phyloP scores from a whole-genome alignment of 2,329 filamentous ascomycete species.

The Botrytis medusae region DNA sequence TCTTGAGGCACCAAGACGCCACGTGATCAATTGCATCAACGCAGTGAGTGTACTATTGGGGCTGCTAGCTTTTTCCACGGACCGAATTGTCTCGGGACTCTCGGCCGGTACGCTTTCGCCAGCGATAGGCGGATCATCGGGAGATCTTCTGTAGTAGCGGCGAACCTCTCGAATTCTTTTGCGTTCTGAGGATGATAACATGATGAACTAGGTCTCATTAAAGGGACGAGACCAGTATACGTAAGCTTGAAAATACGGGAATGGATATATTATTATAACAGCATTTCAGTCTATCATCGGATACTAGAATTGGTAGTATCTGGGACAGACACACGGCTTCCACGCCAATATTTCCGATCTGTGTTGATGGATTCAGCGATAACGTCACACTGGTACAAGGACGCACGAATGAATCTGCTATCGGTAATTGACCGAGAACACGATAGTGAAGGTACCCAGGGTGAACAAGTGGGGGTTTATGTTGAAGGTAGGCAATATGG shows the following conservation, averaged over 20 bases:
- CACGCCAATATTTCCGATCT: conserved; percentile 1
- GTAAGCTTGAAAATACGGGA: not conserved
- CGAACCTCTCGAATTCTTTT: conserved; percentile 21
- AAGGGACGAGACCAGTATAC: not conserved
- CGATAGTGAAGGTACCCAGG: not conserved
- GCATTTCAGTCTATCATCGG: not conserved
- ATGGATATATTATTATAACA: not conserved
- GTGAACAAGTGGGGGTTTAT: not conserved
- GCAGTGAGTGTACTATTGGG: conserved; percentile 45
- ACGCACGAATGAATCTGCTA: conserved; percentile 5
- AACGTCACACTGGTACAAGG: not conserved
- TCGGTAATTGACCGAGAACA: conserved; percentile 2
- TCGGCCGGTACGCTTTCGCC: not conserved
- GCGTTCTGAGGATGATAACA: conserved; percentile 17
- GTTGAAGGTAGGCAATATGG: not conserved
- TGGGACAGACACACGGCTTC: not conserved
- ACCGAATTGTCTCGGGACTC: conserved; percentile 6
- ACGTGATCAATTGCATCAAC: conserved; percentile 48
- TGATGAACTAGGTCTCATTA: not conserved
- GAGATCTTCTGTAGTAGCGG: conserved; percentile 19
- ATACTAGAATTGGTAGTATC: not conserved
- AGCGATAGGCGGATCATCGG: conserved; percentile 12
- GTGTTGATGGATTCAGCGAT: not conserved
- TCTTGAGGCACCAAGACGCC: conserved; percentile 47
- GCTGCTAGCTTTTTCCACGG: conserved; percentile 21